Conservation (phyloP, 2,329 filamentous ascomycete genomes). For the Colletotrichum lini region DNA sequence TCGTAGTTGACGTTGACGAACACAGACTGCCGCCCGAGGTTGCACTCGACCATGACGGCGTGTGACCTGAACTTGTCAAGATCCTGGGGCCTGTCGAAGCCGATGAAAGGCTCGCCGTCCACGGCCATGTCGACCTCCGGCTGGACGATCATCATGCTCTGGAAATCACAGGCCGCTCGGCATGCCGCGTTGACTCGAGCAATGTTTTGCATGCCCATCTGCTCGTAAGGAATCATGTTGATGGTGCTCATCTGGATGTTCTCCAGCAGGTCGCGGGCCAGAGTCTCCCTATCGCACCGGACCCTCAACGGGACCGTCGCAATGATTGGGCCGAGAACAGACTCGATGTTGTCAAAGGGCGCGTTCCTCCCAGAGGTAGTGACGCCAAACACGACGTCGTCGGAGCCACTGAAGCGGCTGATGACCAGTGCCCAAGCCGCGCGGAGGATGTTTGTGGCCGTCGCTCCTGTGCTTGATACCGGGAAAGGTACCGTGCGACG, state of each 20-base stretch:
- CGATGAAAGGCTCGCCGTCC: slow-evolving; percentile 16
- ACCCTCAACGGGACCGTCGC: slow-evolving; percentile 36
- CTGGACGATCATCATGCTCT: slow-evolving; percentile 42
- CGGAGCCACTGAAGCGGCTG: slow-evolving; percentile 52
- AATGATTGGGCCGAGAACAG: slow-evolving; percentile 50
- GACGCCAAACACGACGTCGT: slow-evolving; percentile 57
- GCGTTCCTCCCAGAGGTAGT: slow-evolving; percentile 52
- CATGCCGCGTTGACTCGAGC: slow-evolving; percentile 18
- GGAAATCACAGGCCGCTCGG: slow-evolving; percentile 32
- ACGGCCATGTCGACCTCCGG: slow-evolving; percentile 38
- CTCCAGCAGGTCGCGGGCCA: slow-evolving; percentile 36
- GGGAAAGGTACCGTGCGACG: background rate
- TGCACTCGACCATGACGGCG: slow-evolving; percentile 35
- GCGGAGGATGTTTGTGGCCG: slow-evolving; percentile 26
- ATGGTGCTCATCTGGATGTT: slow-evolving; percentile 48
- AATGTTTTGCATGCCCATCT: slow-evolving; percentile 52
- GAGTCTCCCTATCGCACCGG: slow-evolving; percentile 11
- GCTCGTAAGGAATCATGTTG: slow-evolving; percentile 48
- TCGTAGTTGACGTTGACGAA: slow-evolving; percentile 29
- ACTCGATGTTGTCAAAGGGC: slow-evolving; percentile 42
- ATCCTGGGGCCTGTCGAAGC: slow-evolving; percentile 23
- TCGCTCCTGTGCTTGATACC: background rate
- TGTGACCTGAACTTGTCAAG: slow-evolving; percentile 36
- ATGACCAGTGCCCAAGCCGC: slow-evolving; percentile 60
- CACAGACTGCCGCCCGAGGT: background rate